These are phyloP conservation scores for Coniferiporia weirii DNA, from an alignment of 1,284 basidiomycete genomes.

Conservation along the genomic window DNA sequence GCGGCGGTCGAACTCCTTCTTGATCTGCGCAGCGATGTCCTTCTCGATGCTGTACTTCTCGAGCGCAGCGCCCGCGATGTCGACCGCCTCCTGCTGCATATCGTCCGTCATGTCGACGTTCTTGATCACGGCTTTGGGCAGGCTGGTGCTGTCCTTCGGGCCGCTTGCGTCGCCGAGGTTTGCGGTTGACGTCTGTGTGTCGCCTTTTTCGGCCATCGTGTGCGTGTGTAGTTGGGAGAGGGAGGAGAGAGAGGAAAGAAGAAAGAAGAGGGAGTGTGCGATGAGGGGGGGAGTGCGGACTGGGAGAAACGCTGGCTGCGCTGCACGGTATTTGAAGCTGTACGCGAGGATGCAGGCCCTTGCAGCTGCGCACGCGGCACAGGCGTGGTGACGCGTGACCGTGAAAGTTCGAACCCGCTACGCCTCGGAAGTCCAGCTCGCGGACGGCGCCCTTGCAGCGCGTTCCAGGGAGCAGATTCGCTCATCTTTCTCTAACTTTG, in stretches of 20 bases:
- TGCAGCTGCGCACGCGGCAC: neutral
- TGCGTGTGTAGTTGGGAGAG: neutral
- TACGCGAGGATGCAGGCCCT: neutral
- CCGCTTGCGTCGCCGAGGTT: conserved; percentile 3
- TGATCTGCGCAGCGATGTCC: conserved; percentile 96
- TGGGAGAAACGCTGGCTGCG: neutral
- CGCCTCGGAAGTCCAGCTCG: no score
- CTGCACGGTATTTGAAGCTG: neutral
- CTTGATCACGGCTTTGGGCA: conserved; percentile 87
- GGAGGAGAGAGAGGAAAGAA: neutral
- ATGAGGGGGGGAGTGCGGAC: no score
- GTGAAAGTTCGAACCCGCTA: neutral
- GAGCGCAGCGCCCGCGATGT: conserved; percentile 80
- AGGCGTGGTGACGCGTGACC: neutral
- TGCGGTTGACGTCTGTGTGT: conserved; percentile 2
- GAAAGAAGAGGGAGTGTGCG: neutral
- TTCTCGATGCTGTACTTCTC: conserved; percentile 94
- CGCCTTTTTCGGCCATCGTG: conserved; percentile 12
- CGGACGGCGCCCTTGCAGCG: no score
- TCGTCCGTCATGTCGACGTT: conserved; percentile 97
- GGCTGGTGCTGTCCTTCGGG: conserved; percentile 26
- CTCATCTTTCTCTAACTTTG: no score
- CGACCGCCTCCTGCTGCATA: conserved; percentile 91
- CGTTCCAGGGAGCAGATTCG: no score
- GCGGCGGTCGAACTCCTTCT: conserved; percentile 93